Evolutionary conservation across 352 stramenopile species (phyloP).

Genomic region (Pilasporangium apinafurcum): DNA sequence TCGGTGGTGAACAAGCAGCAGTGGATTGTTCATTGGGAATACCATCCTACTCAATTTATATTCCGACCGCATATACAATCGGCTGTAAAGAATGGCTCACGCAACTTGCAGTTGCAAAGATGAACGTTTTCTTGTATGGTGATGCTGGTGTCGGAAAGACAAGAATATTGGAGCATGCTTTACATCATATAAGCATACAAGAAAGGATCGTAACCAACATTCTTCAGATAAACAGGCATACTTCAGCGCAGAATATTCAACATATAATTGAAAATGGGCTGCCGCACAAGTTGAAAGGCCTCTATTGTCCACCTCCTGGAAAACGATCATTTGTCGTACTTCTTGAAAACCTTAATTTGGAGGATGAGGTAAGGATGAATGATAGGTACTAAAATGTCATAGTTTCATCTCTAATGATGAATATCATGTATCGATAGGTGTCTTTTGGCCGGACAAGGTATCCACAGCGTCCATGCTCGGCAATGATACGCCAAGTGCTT

Average conservation of each 20-base stretch:
- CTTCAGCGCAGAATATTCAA: conserved; percentile 24
- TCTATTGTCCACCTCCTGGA: conserved; percentile 43
- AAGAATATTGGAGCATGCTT: conserved; percentile 24
- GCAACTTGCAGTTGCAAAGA: conserved; percentile 26
- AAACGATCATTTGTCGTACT: conserved; percentile 34
- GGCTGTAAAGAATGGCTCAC: conserved; percentile 28
- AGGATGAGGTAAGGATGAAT: conserved; percentile 23
- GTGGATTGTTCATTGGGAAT: neutral
- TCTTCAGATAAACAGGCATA: conserved; percentile 23
- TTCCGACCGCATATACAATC: conserved; percentile 31
- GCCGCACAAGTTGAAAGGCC: conserved; percentile 42
- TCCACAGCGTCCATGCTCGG: conserved; percentile 20
- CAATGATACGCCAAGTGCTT: conserved; percentile 58
- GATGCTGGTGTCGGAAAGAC: conserved; percentile 49
- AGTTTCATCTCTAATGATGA: too few relatives aligned
- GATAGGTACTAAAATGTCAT: neutral
- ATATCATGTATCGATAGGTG: too few relatives aligned
- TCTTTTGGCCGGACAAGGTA: too few relatives aligned
- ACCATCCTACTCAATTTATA: conserved; percentile 25
- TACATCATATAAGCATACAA: conserved; percentile 21
- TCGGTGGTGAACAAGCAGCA: too few relatives aligned
- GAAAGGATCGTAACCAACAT: conserved; percentile 23
- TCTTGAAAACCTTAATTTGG: conserved; percentile 58
- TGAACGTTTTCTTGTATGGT: conserved; percentile 42
- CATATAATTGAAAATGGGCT: conserved; percentile 28